A percentile compares a stretch with the other conserved stretches of the same genome.
Conservation (phyloP, 176 grass and related monocot species). For the Canna indica region DNA sequence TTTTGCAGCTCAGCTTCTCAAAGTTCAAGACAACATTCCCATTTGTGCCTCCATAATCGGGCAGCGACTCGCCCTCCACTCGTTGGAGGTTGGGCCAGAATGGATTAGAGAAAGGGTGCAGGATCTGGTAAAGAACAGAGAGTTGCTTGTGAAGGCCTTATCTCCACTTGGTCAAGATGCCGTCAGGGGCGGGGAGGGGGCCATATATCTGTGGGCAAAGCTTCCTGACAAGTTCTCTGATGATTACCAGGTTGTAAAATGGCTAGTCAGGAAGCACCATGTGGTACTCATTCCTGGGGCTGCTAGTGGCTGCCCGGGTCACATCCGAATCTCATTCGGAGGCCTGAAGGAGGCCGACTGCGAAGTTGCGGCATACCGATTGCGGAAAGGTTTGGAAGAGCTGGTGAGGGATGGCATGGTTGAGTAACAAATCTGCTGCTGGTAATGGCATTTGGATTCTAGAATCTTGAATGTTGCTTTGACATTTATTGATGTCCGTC, state of each 20-base stretch:
- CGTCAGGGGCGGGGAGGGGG: slow-evolving; percentile 81
- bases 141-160: slow-evolving; percentile 54
- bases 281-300: slow-evolving; percentile 73
- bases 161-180: slow-evolving; percentile 57
- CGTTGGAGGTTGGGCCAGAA: slow-evolving; percentile 54
- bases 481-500: not conserved
- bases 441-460: not conserved
- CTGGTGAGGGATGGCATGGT: slow-evolving; percentile 79
- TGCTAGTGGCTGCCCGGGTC: slow-evolving; percentile 54
- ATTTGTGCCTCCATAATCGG: slow-evolving; percentile 88
- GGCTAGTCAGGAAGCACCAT: slow-evolving; percentile 68
- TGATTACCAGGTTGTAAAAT: slow-evolving; percentile 75
- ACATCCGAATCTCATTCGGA: slow-evolving; percentile 71
- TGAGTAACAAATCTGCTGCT: slow-evolving; percentile 4
- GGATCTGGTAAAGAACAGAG: slow-evolving; percentile 59
- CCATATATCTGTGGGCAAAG: slow-evolving; percentile 94
- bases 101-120: slow-evolving; percentile 72
- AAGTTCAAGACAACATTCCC: slow-evolving; percentile 95
- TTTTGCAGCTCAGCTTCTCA: slow-evolving; percentile 77
- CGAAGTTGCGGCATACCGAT: slow-evolving; percentile 46
- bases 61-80: slow-evolving; percentile 70
- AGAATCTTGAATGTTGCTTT: not conserved
- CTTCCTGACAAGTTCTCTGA: slow-evolving; percentile 59
- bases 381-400: slow-evolving; percentile 52
- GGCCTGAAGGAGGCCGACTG: slow-evolving; percentile 65